Evolutionary conservation across 768 basidiomycete species (phyloP), one percentile per base, ranked within the genome.

Genomic region (Mycena olivaceomarginata): DNA sequence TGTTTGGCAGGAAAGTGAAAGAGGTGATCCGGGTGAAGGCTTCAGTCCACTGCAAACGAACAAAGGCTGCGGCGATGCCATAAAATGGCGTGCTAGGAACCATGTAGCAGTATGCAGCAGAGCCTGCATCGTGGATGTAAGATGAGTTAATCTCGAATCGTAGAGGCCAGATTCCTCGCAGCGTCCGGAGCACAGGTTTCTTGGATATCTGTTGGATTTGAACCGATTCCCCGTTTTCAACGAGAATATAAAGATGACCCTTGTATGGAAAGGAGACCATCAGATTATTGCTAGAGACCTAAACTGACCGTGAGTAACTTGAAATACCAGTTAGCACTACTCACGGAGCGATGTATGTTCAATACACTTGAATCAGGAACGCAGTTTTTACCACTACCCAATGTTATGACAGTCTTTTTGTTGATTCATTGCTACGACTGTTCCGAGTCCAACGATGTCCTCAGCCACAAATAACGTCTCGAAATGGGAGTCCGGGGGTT

Each of bases 151-250:
- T 48, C 15, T 65, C 60, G 7, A 37, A 45, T 15, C 69, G 62
- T 62, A 69, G 2, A 69, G 31, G 13, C n/a, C 53, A 11, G 25
- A 57, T 46, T 72, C 37, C 13, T 75, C 71, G 39, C 53, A 66
- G 16, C 60, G 67, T 10, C 78, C 74, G n/a, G 74, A 72, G 22
- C 46, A 10, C 13, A 79, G 53, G 39, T 56, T 70, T 8, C 51
- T 64, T 9, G 9, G 74, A 67, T n/a, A 79, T 60, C 53, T 79
- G 78, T 25, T 79, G 78, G n/a, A 76, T 79, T 39, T 69, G 74
- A 40, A 75, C 63, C 1, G 70, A 65, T 2, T 22, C 13, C 8
- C 74, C 70, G 31, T 79, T 53, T 31, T 79, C 78, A n/a, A 79
- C n/a, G 2, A 76, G 11, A 41, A 66, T 70, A 57, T 70, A 79